Conservation (phyloP, 805 yeast species). For the Wickerhamiella kazuoi region DNA sequence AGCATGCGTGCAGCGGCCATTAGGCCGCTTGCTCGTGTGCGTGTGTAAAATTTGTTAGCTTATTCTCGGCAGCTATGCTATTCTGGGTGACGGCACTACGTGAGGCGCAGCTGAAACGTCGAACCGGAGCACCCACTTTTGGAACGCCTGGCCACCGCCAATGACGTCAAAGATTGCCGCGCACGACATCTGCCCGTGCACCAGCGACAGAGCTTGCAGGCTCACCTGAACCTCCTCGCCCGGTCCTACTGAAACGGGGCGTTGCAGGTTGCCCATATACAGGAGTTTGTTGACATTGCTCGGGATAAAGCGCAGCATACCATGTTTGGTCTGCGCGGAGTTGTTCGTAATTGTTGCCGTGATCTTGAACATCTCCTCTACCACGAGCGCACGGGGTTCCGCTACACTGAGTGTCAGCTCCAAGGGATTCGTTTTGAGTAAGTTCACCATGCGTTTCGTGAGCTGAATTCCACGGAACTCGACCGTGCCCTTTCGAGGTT, state of each 20-base stretch:
- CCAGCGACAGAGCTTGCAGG: slow-evolving; percentile 47
- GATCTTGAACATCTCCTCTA: slow-evolving; percentile 37
- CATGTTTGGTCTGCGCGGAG: slow-evolving; percentile 26
- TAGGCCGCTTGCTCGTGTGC: too few relatives aligned
- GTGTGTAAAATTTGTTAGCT: too few relatives aligned
- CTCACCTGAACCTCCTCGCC: slow-evolving; percentile 27
- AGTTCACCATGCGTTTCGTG: slow-evolving; percentile 40
- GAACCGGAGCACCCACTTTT: too few relatives aligned
- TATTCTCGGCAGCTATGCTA: too few relatives aligned
- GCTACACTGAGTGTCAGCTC: slow-evolving; percentile 6
- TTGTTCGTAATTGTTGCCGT: slow-evolving; percentile 34
- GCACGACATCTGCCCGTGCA: slow-evolving; percentile 71
- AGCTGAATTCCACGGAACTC: slow-evolving; percentile 52
- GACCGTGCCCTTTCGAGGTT: slow-evolving; percentile 35
- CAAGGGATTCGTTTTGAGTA: slow-evolving; percentile 20
- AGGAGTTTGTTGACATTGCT: slow-evolving; percentile 40
- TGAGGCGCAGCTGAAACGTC: too few relatives aligned
- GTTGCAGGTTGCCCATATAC: slow-evolving; percentile 57
- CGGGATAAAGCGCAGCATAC: slow-evolving; percentile 46
- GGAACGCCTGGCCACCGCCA: slow-evolving; percentile 10
- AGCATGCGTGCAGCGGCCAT: too few relatives aligned
- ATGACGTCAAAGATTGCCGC: slow-evolving; percentile 40
- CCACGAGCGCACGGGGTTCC: slow-evolving; percentile 14
- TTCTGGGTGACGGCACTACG: too few relatives aligned
- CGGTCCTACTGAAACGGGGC: slow-evolving; percentile 30